Base-by-base conservation (phyloP, 1,284 basidiomycete species). In the Cryptococcus sp. region DNA sequence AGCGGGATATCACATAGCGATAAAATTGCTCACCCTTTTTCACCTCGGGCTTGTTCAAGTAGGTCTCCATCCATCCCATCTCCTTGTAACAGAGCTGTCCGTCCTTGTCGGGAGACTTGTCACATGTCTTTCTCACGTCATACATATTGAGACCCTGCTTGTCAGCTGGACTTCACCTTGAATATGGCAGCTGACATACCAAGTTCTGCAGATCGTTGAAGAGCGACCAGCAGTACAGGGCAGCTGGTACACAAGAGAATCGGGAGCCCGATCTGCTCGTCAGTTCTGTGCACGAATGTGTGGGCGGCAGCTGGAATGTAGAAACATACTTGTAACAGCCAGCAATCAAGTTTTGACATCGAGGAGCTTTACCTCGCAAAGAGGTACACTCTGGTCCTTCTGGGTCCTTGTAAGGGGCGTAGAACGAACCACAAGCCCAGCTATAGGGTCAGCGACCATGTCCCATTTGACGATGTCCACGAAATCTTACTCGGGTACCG, bases 51-150 rank as follows among this genome's bases (percentile, higher is more conserved):
- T 79, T 71, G 65, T 89, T 89, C 76, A 90, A 78, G 80, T 82
- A 91, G 2, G 75, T 79, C 57, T 87, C 85, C 60, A 90, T 82
- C 83, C 84, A 89, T 28, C 73, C 66, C 79, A 91, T 83, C 71
- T 92, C 78, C 52, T 74, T 75, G 73, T 88, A 89, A 74, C 86
- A 89, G 1, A 87, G 74, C 12, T 63, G 69, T 39, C 71, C 71
- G 58, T 88, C 83, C 68, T 80, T 78, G 48, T 78, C 71, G 23
- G 60, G 52, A 9, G 54, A 44, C 47, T 81, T 78, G 66, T 85
- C 79, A 63, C 93, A 97, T 53, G 77, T 77, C 54, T 73, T 78
- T 50, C 92, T 82, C 10, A 92, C 85, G 62, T 97, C 93, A 68
- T 94, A 94, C 26, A 78, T 72, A 66, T 77, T 77, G 50, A 71